Conservation (phyloP, 2,329 filamentous ascomycete genomes). For the Lizonia empirigonia region DNA sequence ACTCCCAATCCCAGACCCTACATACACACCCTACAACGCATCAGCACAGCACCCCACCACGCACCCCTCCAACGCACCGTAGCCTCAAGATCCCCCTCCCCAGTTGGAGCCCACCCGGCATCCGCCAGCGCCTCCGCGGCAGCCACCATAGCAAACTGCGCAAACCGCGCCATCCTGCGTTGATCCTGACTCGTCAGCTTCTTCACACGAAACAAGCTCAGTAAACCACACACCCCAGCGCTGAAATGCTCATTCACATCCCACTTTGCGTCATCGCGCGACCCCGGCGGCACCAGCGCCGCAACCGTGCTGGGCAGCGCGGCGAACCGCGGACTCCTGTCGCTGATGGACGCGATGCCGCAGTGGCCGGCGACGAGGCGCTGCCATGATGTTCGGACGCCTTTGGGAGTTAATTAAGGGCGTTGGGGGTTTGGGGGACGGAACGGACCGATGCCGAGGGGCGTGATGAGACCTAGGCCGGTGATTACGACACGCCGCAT, state of each 20-base stretch:
- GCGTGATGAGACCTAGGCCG: constrained; percentile 59
- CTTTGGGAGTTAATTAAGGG: constrained; percentile 43
- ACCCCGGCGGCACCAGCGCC: constrained; percentile 73
- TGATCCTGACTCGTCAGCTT: constrained; percentile 56
- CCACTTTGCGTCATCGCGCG: constrained; percentile 52
- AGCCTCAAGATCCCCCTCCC: constrained; percentile 68
- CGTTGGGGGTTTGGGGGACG: background rate
- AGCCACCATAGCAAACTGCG: constrained; percentile 89
- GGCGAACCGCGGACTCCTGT: constrained; percentile 67
- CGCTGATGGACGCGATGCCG: constrained; percentile 75
- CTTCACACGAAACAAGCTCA: constrained; percentile 41
- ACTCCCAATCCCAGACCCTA: constrained; percentile 95
- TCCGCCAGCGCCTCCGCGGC: constrained; percentile 84
- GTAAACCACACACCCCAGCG: background rate
- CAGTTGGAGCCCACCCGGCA: constrained; percentile 73
- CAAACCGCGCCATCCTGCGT: constrained; percentile 86
- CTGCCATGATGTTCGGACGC: constrained; percentile 77
- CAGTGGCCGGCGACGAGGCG: constrained; percentile 79
- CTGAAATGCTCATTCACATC: constrained; percentile 54
- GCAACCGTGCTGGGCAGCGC: constrained; percentile 84
- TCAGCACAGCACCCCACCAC: constrained; percentile 8
- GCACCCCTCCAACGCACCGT: constrained; percentile 59
- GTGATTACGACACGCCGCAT: constrained; percentile 59
- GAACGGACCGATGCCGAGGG: constrained; percentile 72
- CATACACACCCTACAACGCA: constrained; percentile 71